Evolutionary conservation across 352 stramenopile genomes (phyloP).

Genomic region (Aphanomyces stellatus): DNA sequence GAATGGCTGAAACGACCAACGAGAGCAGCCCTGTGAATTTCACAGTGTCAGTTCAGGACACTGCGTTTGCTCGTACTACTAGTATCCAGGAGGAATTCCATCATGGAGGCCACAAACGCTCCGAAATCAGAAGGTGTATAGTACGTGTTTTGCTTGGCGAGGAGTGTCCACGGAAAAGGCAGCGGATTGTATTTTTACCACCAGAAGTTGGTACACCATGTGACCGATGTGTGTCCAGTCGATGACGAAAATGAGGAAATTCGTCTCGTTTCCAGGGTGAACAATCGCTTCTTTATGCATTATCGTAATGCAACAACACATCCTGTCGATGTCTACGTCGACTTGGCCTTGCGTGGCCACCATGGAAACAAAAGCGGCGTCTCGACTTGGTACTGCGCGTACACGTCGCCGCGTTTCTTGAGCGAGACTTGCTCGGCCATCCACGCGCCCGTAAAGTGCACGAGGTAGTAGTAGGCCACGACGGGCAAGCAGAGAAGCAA

Average conservation of each 20-base stretch:
- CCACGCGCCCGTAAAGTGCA: constrained; percentile 17
- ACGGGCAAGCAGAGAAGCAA: neutral
- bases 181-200: neutral
- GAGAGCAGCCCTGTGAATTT: no score
- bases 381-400: constrained; percentile 18
- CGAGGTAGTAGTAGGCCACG: constrained; percentile 16
- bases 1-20: no score
- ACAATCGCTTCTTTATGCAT: neutral
- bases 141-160: no score
- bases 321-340: neutral
- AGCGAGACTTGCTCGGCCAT: constrained; percentile 19
- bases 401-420: constrained; percentile 8
- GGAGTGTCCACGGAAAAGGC: neutral
- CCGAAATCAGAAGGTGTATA: no score
- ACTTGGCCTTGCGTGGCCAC: neutral
- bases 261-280: neutral
- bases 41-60: no score
- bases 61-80: no score
- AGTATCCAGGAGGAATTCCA: no score
- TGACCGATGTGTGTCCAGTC: no score
- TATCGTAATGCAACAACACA: neutral
- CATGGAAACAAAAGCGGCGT: constrained; percentile 10
- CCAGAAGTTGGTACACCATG: no score
- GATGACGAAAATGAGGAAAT: neutral
- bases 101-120: no score